phyloP scores from a whole-genome alignment of 1,284 basidiomycete species.

The Rhodotorula mucilaginosa region DNA sequence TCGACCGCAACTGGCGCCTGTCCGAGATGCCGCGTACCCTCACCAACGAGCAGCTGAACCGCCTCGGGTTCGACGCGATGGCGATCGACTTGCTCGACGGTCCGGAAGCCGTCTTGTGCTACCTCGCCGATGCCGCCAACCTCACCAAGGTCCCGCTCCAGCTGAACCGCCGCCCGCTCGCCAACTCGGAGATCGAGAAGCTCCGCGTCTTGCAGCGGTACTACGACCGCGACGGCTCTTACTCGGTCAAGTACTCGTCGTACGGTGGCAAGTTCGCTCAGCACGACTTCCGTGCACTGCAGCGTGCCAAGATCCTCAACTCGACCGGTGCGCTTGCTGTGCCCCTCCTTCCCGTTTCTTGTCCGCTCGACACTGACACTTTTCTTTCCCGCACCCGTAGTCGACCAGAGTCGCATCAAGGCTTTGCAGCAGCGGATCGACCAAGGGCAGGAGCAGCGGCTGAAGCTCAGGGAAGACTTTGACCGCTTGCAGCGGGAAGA shows the following conservation, averaged over 20 bases:
- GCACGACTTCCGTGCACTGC: slow-evolving; percentile 15
- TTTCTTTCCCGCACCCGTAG: background rate
- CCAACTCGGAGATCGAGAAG: background rate
- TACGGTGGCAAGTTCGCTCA: slow-evolving; percentile 21
- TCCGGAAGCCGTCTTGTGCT: slow-evolving; percentile 52
- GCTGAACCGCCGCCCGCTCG: background rate
- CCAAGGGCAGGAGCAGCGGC: background rate
- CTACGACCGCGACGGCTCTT: slow-evolving; percentile 33
- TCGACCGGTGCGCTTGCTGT: slow-evolving; percentile 10
- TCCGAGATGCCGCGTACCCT: slow-evolving; percentile 57
- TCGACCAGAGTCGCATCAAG: slow-evolving; percentile 10
- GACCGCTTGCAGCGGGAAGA: background rate
- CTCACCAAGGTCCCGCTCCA: slow-evolving; percentile 24
- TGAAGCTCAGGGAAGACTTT: background rate
- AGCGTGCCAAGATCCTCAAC: slow-evolving; percentile 21
- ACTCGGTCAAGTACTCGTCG: slow-evolving; percentile 22
- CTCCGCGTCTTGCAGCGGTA: slow-evolving; percentile 17
- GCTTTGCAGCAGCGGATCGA: background rate
- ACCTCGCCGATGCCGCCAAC: slow-evolving; percentile 41
- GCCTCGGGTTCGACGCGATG: slow-evolving; percentile 74
- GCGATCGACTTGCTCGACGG: slow-evolving; percentile 68
- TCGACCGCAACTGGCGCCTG: slow-evolving; percentile 14
- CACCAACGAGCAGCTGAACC: slow-evolving; percentile 59
- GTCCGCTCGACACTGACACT: too few species aligned
- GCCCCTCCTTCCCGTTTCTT: background rate